phyloP scores from a whole-genome alignment of 257 asterid genomes.

The Echium plantagineum region DNA sequence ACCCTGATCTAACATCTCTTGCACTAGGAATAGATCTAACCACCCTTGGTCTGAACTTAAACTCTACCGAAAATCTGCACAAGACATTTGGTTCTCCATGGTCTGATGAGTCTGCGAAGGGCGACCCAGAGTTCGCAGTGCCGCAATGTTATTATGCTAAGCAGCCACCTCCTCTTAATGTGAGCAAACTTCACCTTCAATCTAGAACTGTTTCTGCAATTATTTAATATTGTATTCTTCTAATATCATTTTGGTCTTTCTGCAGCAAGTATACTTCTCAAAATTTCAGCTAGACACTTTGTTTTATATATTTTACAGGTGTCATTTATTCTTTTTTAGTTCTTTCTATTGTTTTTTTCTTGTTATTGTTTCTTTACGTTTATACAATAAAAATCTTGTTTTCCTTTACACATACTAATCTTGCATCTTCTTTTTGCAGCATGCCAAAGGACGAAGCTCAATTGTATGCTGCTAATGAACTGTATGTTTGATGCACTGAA shows the following conservation, averaged over 20 bases:
- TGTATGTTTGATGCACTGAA: conserved; percentile 39
- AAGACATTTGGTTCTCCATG: conserved; percentile 90
- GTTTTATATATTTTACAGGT: conserved; percentile 84
- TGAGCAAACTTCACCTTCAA: conserved; percentile 25
- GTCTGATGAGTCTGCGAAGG: conserved; percentile 93
- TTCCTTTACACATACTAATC: conserved; percentile 5
- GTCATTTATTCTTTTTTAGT: too few relatives aligned
- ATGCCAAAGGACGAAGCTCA: conserved; percentile 99
- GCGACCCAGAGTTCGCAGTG: conserved; percentile 81
- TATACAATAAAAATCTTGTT: not conserved
- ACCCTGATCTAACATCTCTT: conserved; percentile 81
- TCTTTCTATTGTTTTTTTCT: not conserved
- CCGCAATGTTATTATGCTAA: conserved; percentile 88
- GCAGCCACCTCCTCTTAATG: conserved; percentile 75
- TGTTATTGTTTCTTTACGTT: not conserved
- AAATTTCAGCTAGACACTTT: conserved; percentile 81
- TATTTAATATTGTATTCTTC: conserved; percentile 13
- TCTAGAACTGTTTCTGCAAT: conserved; percentile 7
- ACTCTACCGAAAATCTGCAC: conserved; percentile 79
- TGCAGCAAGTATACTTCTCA: conserved; percentile 85
- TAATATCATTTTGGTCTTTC: conserved; percentile 21
- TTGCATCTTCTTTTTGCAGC: conserved; percentile 39
- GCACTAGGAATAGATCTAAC: conserved; percentile 95
- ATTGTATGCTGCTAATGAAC: conserved; percentile 80
- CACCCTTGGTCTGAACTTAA: conserved; percentile 87